Evolutionary conservation across 305 asterid species (phyloP).

Genomic region (Petunia hybrid): DNA sequence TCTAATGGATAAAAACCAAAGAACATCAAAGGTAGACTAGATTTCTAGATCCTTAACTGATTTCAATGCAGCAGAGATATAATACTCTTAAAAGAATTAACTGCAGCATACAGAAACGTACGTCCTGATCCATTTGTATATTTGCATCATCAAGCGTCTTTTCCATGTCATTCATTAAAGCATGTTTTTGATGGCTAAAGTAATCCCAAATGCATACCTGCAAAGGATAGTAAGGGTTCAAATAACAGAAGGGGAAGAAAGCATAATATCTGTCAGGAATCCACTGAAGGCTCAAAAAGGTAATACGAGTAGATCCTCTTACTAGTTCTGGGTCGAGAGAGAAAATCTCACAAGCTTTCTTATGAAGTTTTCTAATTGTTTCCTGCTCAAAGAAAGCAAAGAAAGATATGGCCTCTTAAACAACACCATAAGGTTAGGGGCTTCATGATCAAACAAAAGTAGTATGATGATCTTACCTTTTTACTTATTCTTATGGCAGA

Average conservation of each 20-base stretch:
- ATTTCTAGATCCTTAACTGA: constrained; percentile 27
- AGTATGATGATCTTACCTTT: constrained; percentile 58
- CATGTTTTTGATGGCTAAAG: constrained; percentile 81
- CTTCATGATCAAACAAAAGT: constrained; percentile 8
- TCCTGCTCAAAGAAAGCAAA: constrained; percentile 60
- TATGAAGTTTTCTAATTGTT: constrained; percentile 88
- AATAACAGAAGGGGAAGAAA: constrained; percentile 30
- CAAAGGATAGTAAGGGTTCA: constrained; percentile 34
- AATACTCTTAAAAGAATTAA: constrained; percentile 30
- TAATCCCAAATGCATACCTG: constrained; percentile 94
- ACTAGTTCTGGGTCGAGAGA: constrained; percentile 84
- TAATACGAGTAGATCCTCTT: constrained; percentile 42
- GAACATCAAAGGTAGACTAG: constrained; percentile 37
- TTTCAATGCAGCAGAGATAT: constrained; percentile 28
- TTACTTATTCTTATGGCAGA: constrained; percentile 90
- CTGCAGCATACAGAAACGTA: constrained; percentile 54
- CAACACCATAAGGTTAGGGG: neutral
- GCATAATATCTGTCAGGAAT: constrained; percentile 25
- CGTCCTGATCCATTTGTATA: constrained; percentile 99
- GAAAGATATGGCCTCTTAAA: constrained; percentile 4
- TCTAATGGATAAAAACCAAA: constrained; percentile 35
- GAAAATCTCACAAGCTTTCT: constrained; percentile 86
- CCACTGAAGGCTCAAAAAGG: constrained; percentile 33
- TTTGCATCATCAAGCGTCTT: constrained; percentile 96
- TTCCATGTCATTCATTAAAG: constrained; percentile 92